Evolutionary conservation across 441 rosid genomes (phyloP).

Genomic region (Jatropha podagrica): DNA sequence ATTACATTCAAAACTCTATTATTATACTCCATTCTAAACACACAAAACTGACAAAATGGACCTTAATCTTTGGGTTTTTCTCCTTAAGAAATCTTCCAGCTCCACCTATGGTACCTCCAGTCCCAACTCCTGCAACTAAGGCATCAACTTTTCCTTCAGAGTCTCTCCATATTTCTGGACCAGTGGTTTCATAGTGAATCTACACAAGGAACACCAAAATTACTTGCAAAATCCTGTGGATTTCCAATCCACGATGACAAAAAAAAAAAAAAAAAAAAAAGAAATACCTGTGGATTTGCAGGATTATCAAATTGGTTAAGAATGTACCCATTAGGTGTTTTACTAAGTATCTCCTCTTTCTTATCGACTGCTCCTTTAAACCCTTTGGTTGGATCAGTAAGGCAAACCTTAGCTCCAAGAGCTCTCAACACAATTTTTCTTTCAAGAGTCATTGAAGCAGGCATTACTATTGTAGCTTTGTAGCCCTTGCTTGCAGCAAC

Average conservation of each 20-base stretch:
- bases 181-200: constrained; percentile 82
- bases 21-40: too few species aligned
- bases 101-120: constrained; percentile 80
- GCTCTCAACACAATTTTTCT: constrained; percentile 60
- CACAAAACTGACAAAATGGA: constrained; percentile 5
- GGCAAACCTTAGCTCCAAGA: constrained; percentile 64
- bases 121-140: constrained; percentile 68
- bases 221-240: not conserved
- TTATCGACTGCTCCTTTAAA: constrained; percentile 39
- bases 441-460: constrained; percentile 48
- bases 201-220: constrained; percentile 22
- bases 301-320: constrained; percentile 55
- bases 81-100: constrained; percentile 71
- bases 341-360: constrained; percentile 52
- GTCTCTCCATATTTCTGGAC: constrained; percentile 88
- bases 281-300: constrained; percentile 60
- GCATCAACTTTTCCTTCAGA: constrained; percentile 68
- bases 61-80: constrained; percentile 42
- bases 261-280: not conserved
- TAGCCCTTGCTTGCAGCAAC: constrained; percentile 71
- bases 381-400: constrained; percentile 49
- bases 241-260: not conserved
- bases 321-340: constrained; percentile 52
- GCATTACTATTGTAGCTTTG: constrained; percentile 54
- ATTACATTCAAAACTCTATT: too few species aligned